These are phyloP conservation scores for Alternaria alternata DNA, from an alignment of 2,329 filamentous ascomycete genomes.

Conservation along the genomic window DNA sequence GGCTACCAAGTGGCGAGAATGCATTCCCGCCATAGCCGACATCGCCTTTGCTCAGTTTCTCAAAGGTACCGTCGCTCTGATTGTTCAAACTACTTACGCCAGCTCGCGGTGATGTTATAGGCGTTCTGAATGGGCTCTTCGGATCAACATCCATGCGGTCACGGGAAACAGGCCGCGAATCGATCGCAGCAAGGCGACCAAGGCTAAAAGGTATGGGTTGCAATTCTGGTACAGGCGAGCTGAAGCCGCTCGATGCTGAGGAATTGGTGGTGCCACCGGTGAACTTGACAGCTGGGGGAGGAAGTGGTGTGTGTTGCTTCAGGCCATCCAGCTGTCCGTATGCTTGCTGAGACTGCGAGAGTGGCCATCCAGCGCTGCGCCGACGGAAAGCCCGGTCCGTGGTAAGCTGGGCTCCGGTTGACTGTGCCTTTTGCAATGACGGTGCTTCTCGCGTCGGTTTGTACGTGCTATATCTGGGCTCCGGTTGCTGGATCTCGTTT, in stretches of 20 bases:
- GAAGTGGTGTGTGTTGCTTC: constrained; percentile 35
- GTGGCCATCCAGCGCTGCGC: constrained; percentile 43
- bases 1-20: constrained; percentile 38
- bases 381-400: constrained; percentile 40
- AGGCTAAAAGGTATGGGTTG: constrained; percentile 63
- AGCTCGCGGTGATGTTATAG: constrained; percentile 28
- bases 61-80: constrained; percentile 57
- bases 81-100: constrained; percentile 26
- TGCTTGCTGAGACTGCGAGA: constrained; percentile 39
- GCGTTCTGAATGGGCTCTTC: constrained; percentile 36
- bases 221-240: constrained; percentile 46
- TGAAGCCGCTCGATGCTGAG: constrained; percentile 31
- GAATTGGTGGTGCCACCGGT: constrained; percentile 39
- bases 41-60: constrained; percentile 74
- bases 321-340: constrained; percentile 38
- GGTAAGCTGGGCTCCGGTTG: constrained; percentile 29
- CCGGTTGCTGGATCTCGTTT: constrained; percentile 88
- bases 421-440: constrained; percentile 29
- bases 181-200: constrained; percentile 38
- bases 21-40: constrained; percentile 52
- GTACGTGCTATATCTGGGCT: constrained; percentile 86
- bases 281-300: constrained; percentile 44
- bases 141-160: constrained; percentile 44
- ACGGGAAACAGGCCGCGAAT: constrained; percentile 44
- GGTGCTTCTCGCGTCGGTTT: constrained; percentile 66